Percentiles rank a stretch among this genome's conserved stretches.
These are phyloP conservation scores for Podospora australis DNA, from an alignment of 495 filamentous ascomycete species.

Conservation along the genomic window DNA sequence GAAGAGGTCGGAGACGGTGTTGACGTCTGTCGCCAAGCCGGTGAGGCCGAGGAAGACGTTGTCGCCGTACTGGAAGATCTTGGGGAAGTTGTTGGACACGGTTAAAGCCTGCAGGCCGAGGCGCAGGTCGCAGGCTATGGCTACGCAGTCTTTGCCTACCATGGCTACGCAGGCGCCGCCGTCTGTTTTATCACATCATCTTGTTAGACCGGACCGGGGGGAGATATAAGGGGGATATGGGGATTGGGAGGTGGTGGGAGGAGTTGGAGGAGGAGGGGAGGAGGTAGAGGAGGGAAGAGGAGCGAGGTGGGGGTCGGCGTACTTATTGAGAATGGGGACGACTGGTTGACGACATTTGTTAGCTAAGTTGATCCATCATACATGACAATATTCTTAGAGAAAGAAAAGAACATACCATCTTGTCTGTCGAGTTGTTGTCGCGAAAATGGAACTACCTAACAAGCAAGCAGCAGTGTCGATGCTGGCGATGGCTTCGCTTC, in stretches of 20 bases:
- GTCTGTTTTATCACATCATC: too few relatives aligned
- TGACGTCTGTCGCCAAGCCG: constrained; percentile 91
- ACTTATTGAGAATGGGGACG: constrained; percentile 88
- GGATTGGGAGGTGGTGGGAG: neutral
- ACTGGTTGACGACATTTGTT: constrained; percentile 34
- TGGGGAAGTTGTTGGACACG: constrained; percentile 99
- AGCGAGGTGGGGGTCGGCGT: constrained; percentile 31
- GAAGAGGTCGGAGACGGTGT: constrained; percentile 92
- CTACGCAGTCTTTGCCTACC: constrained; percentile 99
- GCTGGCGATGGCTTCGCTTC: constrained; percentile 4
- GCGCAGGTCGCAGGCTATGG: constrained; percentile 97
- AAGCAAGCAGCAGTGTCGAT: neutral
- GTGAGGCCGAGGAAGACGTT: constrained; percentile 89
- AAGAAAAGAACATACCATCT: constrained; percentile 19
- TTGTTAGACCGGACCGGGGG: too few relatives aligned
- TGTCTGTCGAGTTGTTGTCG: constrained; percentile 7
- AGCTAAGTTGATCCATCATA: constrained; percentile 3
- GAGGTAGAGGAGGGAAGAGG: constrained; percentile 1
- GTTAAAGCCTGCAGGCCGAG: constrained; percentile 95
- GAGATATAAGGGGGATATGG: too few relatives aligned
- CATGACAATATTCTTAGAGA: too few relatives aligned
- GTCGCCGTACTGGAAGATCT: constrained; percentile 96
- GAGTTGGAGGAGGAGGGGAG: constrained; percentile 8
- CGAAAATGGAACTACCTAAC: neutral
- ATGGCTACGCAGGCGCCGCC: constrained; percentile 95